Percentiles rank a stretch among this genome's conserved stretches.
Evolutionary conservation across 805 yeast genomes (phyloP).

Genomic region (Metschnikowia koreensis): DNA sequence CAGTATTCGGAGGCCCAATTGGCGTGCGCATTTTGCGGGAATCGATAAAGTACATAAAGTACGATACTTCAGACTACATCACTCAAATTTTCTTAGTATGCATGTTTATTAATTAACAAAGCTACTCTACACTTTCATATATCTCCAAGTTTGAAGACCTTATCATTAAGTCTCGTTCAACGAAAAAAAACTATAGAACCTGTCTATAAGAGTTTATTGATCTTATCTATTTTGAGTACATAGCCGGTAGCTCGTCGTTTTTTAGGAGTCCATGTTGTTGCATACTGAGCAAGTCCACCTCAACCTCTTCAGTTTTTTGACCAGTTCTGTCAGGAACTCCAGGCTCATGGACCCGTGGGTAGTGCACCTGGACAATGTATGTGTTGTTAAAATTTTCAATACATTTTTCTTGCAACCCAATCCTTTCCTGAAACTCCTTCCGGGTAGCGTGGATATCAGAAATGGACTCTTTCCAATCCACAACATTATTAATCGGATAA

Average conservation of each 20-base stretch:
- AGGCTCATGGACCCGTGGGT: slow-evolving; percentile 10
- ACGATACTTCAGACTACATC: too few species aligned
- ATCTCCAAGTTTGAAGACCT: too few species aligned
- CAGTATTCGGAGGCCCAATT: not conserved
- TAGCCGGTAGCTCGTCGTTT: slow-evolving; percentile 11
- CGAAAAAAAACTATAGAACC: too few species aligned
- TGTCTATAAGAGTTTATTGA: too few species aligned
- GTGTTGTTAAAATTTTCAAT: slow-evolving; percentile 18
- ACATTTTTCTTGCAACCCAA: slow-evolving; percentile 27
- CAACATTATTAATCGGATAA: slow-evolving; percentile 24
- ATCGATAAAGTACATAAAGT: too few species aligned
- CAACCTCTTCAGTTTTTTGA: not conserved
- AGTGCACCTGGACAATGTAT: slow-evolving; percentile 13
- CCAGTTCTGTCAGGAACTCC: not conserved
- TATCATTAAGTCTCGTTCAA: too few species aligned
- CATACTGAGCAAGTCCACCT: slow-evolving; percentile 14
- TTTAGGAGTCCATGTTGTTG: slow-evolving; percentile 13
- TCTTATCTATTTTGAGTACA: not conserved
- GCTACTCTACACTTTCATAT: too few species aligned
- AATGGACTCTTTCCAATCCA: slow-evolving; percentile 29
- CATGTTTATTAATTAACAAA: too few species aligned
- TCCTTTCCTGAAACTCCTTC: slow-evolving; percentile 20
- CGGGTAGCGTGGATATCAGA: slow-evolving; percentile 25
- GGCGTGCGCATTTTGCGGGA: too few species aligned
- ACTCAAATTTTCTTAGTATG: too few species aligned